phyloP scores from a whole-genome alignment of 2,329 filamentous ascomycete species.

The Dothiorella sarmentorum region DNA sequence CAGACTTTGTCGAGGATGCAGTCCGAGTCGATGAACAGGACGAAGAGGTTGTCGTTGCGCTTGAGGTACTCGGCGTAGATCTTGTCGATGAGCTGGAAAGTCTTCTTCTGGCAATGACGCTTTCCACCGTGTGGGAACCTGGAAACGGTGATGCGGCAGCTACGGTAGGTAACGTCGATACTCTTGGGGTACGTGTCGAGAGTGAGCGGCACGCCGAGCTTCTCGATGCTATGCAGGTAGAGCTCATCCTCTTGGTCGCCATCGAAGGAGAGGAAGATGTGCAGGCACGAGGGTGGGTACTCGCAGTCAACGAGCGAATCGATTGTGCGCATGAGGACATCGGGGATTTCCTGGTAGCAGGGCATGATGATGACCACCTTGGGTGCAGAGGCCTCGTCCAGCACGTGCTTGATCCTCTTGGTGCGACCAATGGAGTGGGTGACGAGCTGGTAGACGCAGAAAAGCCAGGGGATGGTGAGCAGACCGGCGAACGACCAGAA shows the following conservation, averaged over 20 bases:
- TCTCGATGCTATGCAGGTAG: slow-evolving; percentile 80
- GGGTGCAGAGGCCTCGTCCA: slow-evolving; percentile 81
- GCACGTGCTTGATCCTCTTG: slow-evolving; percentile 75
- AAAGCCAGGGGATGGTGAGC: slow-evolving; percentile 83
- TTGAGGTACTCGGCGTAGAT: slow-evolving; percentile 85
- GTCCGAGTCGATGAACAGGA: slow-evolving; percentile 96
- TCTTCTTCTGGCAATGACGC: slow-evolving; percentile 87
- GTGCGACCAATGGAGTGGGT: slow-evolving; percentile 80
- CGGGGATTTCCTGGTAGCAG: slow-evolving; percentile 87
- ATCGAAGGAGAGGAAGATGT: slow-evolving; percentile 94
- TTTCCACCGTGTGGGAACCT: slow-evolving; percentile 93
- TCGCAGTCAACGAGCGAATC: slow-evolving; percentile 92
- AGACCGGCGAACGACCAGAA: slow-evolving; percentile 90
- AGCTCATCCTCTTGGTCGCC: slow-evolving; percentile 85
- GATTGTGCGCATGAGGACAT: slow-evolving; percentile 77
- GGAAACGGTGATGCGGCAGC: slow-evolving; percentile 82
- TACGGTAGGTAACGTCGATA: slow-evolving; percentile 83
- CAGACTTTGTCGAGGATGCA: slow-evolving; percentile 90
- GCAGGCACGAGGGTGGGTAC: slow-evolving; percentile 86
- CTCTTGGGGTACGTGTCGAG: slow-evolving; percentile 79
- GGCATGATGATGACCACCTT: slow-evolving; percentile 98
- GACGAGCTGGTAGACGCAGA: slow-evolving; percentile 88
- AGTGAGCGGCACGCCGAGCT: slow-evolving; percentile 75
- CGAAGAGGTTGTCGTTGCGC: slow-evolving; percentile 86
- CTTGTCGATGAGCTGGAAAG: slow-evolving; percentile 89